A percentile compares a stretch with the other conserved stretches of the same genome.
phyloP scores from a whole-genome alignment of 2,329 filamentous ascomycete species.

The Alternaria brassicae region DNA sequence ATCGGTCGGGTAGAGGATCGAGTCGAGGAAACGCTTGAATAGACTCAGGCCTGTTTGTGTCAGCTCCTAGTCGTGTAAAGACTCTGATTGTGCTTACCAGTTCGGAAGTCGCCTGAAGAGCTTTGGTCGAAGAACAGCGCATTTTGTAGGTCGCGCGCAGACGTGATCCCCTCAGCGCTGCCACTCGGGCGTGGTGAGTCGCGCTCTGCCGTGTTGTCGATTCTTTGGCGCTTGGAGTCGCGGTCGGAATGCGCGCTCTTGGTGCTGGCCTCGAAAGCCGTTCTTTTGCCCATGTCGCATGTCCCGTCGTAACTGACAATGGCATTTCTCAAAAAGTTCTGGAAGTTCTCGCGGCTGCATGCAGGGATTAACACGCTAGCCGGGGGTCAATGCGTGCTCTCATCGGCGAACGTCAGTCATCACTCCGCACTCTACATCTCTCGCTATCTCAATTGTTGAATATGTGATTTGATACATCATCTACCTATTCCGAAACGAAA shows the following conservation, averaged over 20 bases:
- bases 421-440: slow-evolving; percentile 3
- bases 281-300: slow-evolving; percentile 43
- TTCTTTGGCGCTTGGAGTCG: slow-evolving; percentile 43
- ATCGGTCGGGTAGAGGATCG: slow-evolving; percentile 62
- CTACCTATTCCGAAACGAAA: background rate
- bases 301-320: slow-evolving; percentile 12
- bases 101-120: slow-evolving; percentile 38
- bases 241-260: slow-evolving; percentile 29
- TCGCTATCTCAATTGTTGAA: background rate
- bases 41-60: slow-evolving; percentile 65
- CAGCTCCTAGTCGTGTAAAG: slow-evolving; percentile 6
- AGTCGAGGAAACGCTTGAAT: slow-evolving; percentile 74
- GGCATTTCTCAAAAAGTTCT: slow-evolving; percentile 26
- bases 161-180: slow-evolving; percentile 40
- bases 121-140: slow-evolving; percentile 49
- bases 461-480: background rate
- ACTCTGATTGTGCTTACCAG: slow-evolving; percentile 24
- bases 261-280: slow-evolving; percentile 40
- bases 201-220: slow-evolving; percentile 36
- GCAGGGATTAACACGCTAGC: slow-evolving; percentile 24
- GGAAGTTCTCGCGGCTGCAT: slow-evolving; percentile 25
- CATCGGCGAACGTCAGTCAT: slow-evolving; percentile 10
- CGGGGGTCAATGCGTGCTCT: slow-evolving; percentile 1
- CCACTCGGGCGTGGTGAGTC: slow-evolving; percentile 31
- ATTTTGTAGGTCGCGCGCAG: slow-evolving; percentile 46